phyloP scores from a whole-genome alignment of 805 yeast species.

The Kodamaea hsintzibuensis region DNA sequence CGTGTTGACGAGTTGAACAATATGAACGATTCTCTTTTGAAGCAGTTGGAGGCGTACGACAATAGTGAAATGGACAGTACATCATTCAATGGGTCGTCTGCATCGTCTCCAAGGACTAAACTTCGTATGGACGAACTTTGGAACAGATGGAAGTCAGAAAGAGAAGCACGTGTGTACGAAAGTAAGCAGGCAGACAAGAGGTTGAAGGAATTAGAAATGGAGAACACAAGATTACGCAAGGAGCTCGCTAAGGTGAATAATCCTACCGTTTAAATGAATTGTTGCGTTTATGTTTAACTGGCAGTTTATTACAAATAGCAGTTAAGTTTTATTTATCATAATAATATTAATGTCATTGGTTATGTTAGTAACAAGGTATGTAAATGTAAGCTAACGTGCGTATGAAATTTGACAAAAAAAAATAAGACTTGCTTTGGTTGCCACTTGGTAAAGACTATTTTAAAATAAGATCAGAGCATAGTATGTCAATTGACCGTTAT shows the following conservation, averaged over 20 bases:
- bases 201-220: conserved; percentile 54
- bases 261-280: neutral
- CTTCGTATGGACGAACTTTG: conserved; percentile 62
- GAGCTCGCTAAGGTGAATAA: conserved; percentile 10
- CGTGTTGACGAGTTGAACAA: conserved; percentile 29
- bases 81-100: neutral
- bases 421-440: neutral
- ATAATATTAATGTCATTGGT: neutral
- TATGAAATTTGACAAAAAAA: neutral
- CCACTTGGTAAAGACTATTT: neutral
- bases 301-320: neutral
- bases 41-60: conserved; percentile 16
- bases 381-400: neutral
- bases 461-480: neutral
- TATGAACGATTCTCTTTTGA: conserved; percentile 22
- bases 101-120: conserved; percentile 36
- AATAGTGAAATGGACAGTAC: neutral
- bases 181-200: conserved; percentile 53
- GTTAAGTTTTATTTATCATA: neutral
- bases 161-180: conserved; percentile 68
- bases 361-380: neutral
- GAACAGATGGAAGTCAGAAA: conserved; percentile 66
- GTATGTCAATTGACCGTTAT: neutral
- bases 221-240: conserved; percentile 45
- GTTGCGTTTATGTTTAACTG: neutral